These are phyloP conservation scores for Xylaria multiplex DNA, from an alignment of 2,329 filamentous ascomycete species.

Conservation along the genomic window DNA sequence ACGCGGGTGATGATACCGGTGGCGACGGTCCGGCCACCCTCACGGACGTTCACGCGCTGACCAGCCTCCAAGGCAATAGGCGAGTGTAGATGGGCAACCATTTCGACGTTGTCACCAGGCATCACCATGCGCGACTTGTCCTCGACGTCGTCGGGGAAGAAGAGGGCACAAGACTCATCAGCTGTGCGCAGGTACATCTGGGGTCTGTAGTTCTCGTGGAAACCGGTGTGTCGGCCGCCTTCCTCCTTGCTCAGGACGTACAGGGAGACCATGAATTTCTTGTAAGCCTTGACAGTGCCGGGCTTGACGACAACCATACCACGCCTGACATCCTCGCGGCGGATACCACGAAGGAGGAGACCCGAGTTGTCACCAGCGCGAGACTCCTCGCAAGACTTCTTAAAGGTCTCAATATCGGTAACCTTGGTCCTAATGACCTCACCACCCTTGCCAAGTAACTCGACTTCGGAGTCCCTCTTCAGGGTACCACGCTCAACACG, in stretches of 20 bases:
- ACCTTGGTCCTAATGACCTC: constrained; percentile 97
- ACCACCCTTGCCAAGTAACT: constrained; percentile 87
- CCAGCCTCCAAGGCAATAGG: constrained; percentile 89
- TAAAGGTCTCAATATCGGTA: constrained; percentile 99
- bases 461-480: constrained; percentile 94
- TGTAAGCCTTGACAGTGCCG: constrained; percentile 84
- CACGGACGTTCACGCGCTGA: constrained; percentile 97
- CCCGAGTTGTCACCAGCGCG: constrained; percentile 98
- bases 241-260: constrained; percentile 98
- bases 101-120: constrained; percentile 99
- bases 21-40: constrained; percentile 90
- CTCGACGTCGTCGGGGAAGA: constrained; percentile 85
- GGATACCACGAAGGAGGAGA: constrained; percentile 92
- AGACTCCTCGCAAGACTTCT: constrained; percentile 98
- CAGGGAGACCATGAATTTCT: constrained; percentile 92
- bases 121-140: constrained; percentile 81
- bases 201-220: constrained; percentile 94
- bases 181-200: constrained; percentile 96
- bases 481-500: constrained; percentile 95
- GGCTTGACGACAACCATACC: constrained; percentile 94
- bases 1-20: constrained; percentile 85
- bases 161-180: constrained; percentile 79
- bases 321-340: constrained; percentile 91
- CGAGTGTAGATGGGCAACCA: constrained; percentile 86
- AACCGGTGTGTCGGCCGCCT: constrained; percentile 95